Base-by-base conservation (phyloP, 257 asterid species). In the Nicotiana noctiflora region DNA sequence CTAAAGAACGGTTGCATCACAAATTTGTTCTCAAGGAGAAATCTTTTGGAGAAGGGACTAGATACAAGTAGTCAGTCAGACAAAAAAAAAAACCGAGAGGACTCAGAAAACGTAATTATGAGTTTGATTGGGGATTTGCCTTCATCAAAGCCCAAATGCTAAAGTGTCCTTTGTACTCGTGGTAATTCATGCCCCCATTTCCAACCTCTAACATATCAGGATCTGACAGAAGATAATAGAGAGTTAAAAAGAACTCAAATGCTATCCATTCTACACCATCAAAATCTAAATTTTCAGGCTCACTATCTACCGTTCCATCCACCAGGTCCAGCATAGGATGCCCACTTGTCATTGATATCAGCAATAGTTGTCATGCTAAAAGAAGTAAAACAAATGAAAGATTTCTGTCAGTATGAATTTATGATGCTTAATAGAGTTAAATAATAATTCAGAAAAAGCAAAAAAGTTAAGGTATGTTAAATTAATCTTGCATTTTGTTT, bases 131-230 rank as follows among this genome's bases (percentile, higher is more conserved):
- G 51, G 23, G 52, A 34, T 34, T 79, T 37, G 93, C 99, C 99
- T 95, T 95, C 98, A 94, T 93, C 84, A 95, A 84, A 75, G 98
- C 96, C 99, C 99, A 95, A 81, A 95, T 91, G 89, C 98, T 95
- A 85, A 92, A 95, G 88, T 95, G 99, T 44, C 97, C 91, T 80
- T 90, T 91, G 87, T 95, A 95, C 86, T 95, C 99, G 68, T 87
- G 84, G 82, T 88, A 82, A 56, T 87, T 89, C 99, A 95, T 95
- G 83, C 99, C 99, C 56, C 98, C 98, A 82, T 95, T 95, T 56
- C 99, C 99, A 84, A 95, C 97, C 88, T 95, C 99, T 79, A 93
- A 87, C 99, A 92, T 93, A 86, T 93, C 99, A 56, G 99, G 99
- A 82, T 95, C 99, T 95, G 89, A 83, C 82, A 84, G 52, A 88